Percentiles rank a stretch among this genome's conserved stretches.
phyloP scores from a whole-genome alignment of 2,329 filamentous ascomycete species.

The Arthroderma uncinatum region DNA sequence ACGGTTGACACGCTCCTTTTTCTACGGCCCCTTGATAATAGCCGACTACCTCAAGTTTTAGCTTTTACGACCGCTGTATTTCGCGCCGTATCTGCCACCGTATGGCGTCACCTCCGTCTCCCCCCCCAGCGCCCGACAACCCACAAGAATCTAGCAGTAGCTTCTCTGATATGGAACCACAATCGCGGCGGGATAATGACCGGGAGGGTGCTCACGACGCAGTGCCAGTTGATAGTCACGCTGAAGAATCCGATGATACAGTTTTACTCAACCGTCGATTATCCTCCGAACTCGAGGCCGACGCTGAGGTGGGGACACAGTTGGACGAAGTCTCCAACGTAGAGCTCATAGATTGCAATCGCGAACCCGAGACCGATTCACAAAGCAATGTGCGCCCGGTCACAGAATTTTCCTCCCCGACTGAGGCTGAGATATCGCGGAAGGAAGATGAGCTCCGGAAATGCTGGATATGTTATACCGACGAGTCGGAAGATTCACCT shows the following conservation, averaged over 20 bases:
- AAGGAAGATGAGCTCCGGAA: slow-evolving; percentile 35
- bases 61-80: not conserved
- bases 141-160: slow-evolving; percentile 15
- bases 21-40: no score
- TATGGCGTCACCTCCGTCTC: slow-evolving; percentile 28
- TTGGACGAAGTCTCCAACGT: not conserved
- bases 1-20: not conserved
- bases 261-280: slow-evolving; percentile 22
- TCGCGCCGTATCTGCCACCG: not conserved
- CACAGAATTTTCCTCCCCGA: not conserved
- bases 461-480: slow-evolving; percentile 61
- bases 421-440: not conserved
- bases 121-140: slow-evolving; percentile 23
- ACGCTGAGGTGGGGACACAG: not conserved
- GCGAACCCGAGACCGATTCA: not conserved
- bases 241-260: slow-evolving; percentile 16
- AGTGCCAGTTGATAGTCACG: not conserved
- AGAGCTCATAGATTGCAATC: not conserved
- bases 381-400: not conserved
- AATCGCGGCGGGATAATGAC: not conserved
- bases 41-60: not conserved
- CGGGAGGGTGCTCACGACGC: not conserved
- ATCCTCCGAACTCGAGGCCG: not conserved
- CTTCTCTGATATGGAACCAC: not conserved
- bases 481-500: slow-evolving; percentile 51